These are phyloP conservation scores for Aristolochia californica DNA, from an alignment of 164 flowering plant genomes.

Conservation along the genomic window DNA sequence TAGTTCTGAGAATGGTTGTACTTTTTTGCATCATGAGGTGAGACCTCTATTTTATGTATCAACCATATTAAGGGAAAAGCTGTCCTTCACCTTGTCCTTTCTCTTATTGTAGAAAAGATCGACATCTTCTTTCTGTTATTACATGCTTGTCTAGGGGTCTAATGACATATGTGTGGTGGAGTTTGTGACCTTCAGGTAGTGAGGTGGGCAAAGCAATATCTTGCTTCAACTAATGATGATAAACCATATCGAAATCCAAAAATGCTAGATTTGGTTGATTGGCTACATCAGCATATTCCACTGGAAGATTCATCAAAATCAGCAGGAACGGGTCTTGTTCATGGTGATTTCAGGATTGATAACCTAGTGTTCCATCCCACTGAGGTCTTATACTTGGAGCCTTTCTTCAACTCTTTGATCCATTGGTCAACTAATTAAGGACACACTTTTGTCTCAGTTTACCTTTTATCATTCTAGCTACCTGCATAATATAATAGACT, in stretches of 20 bases:
- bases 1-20: not conserved
- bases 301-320: conserved; percentile 72
- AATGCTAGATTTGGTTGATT: conserved; percentile 68
- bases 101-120: too few relatives aligned
- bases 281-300: conserved; percentile 73
- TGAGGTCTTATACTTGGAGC: conserved; percentile 45
- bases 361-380: conserved; percentile 85
- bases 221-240: conserved; percentile 78
- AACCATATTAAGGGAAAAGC: too few relatives aligned
- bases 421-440: too few relatives aligned
- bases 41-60: too few relatives aligned
- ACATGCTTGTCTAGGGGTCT: not conserved
- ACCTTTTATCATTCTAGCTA: too few relatives aligned
- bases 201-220: conserved; percentile 90
- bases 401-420: not conserved
- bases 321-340: conserved; percentile 64
- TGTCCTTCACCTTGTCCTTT: too few relatives aligned
- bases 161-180: not conserved
- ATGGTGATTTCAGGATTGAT: conserved; percentile 95
- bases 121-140: not conserved
- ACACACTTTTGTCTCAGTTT: too few relatives aligned
- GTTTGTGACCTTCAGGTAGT: conserved; percentile 45
- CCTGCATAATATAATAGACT: too few relatives aligned
- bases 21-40: not conserved
- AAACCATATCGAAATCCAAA: conserved; percentile 70